Percentiles rank a stretch among this genome's conserved stretches.
phyloP scores from a whole-genome alignment of 441 rosid genomes.

The Brassica balearica region DNA sequence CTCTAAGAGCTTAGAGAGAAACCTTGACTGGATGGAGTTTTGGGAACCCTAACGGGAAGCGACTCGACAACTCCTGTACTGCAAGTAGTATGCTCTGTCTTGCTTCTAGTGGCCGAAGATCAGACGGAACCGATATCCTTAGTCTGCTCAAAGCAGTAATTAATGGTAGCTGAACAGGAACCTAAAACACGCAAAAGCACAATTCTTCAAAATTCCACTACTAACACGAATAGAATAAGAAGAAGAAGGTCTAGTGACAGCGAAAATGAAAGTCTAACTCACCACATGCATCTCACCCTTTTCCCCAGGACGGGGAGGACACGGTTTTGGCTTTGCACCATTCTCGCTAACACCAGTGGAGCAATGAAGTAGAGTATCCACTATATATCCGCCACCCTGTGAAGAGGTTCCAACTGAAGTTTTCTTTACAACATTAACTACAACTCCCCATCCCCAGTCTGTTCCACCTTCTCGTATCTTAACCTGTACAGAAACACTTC shows the following conservation, averaged over 20 bases:
- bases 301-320: slow-evolving; percentile 92
- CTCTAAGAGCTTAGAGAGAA: slow-evolving; percentile 13
- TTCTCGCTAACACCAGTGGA: slow-evolving; percentile 87
- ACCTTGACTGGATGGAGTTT: slow-evolving; percentile 96
- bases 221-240: slow-evolving; percentile 21
- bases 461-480: slow-evolving; percentile 95
- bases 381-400: slow-evolving; percentile 77
- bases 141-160: slow-evolving; percentile 86
- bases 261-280: slow-evolving; percentile 49
- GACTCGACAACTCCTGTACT: slow-evolving; percentile 76
- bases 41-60: slow-evolving; percentile 93
- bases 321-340: slow-evolving; percentile 91
- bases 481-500: slow-evolving; percentile 60
- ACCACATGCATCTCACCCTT: slow-evolving; percentile 99
- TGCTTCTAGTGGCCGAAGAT: slow-evolving; percentile 93
- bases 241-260: slow-evolving; percentile 17
- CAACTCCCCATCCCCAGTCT: slow-evolving; percentile 99
- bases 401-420: slow-evolving; percentile 68
- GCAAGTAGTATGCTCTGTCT: slow-evolving; percentile 95
- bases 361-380: slow-evolving; percentile 95
- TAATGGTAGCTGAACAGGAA: slow-evolving; percentile 92
- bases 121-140: slow-evolving; percentile 82
- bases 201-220: slow-evolving; percentile 37
- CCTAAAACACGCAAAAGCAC: slow-evolving; percentile 55
- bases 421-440: slow-evolving; percentile 89